Base-by-base conservation (phyloP, 1,284 basidiomycete genomes). In the Cryptococcus sp. region DNA sequence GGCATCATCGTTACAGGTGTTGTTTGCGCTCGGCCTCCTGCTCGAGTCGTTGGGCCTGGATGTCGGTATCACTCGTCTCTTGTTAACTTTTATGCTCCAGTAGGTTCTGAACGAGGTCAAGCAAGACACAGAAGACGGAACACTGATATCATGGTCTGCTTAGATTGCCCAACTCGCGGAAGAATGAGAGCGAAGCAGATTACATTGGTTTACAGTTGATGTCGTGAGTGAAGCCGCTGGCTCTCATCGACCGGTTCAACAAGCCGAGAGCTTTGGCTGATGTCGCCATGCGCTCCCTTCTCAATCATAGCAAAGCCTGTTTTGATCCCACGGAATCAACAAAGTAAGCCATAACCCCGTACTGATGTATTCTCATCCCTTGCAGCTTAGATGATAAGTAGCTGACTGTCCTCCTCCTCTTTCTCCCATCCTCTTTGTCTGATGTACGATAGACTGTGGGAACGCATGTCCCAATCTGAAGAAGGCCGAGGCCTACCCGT, bases 151-250 rank as follows among this genome's bases (percentile, higher is more conserved):
- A 22, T 53, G 13, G 16, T 23, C 8, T 29, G 19, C 29, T 47
- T 19, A 80, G 79, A 52, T 81, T 95, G 4, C 93, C 93, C 0
- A 93, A 96, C 74, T 92, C 89, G 1, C 82, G 93, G 50, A 86
- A 80, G 26, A 85, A 87, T 50, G 93, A 95, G 73, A 80, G 83
- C 4, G 93, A 97, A 83, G 89, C 89, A 39, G 89, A 92, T 72
- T 82, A 84, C 34, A 87, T 93, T 49, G 91, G 91, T 7, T 72
- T 93, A 52, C 81, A 81, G 13, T 80, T 91, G 29, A 86, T 87
- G 79, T 81, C 89, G 41, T 84, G 57, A 57, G 73, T 68, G n/a
- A 38, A 23, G 13, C n/a, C n/a, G n/a, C n/a, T n/a, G n/a, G n/a
- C n/a, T n/a, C n/a, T n/a, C n/a, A n/a, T n/a, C n/a, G n/a, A n/a